Evolutionary conservation across 225 moss, liverwort and hornwort genomes (phyloP).

Genomic region (Rhytidiadelphus loreus): DNA sequence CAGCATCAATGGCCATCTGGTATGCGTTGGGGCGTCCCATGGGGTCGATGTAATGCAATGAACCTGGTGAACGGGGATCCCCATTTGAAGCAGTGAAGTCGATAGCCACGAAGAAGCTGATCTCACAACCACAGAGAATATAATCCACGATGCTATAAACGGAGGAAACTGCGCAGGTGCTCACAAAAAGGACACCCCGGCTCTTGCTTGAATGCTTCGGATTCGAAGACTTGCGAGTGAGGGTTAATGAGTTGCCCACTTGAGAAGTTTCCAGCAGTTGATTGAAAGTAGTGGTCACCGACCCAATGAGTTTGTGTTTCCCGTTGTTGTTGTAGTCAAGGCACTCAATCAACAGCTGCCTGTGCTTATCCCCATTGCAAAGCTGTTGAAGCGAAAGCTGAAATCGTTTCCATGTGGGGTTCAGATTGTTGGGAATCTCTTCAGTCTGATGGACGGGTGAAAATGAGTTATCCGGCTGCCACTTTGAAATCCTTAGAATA

Average conservation of each 20-base stretch:
- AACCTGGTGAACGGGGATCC: constrained; percentile 55
- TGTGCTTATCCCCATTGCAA: constrained; percentile 64
- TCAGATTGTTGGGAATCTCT: constrained; percentile 46
- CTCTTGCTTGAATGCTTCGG: constrained; percentile 31
- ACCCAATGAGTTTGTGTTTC: constrained; percentile 74
- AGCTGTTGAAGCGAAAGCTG: constrained; percentile 53
- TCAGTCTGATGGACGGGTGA: constrained; percentile 73
- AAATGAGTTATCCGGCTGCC: constrained; percentile 32
- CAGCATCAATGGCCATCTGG: constrained; percentile 72
- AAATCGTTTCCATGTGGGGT: constrained; percentile 59
- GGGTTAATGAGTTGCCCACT: background rate
- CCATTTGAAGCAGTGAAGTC: constrained; percentile 97
- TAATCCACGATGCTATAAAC: constrained; percentile 66
- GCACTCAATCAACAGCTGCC: constrained; percentile 51
- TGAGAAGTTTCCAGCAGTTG: constrained; percentile 24
- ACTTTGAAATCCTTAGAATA: constrained; percentile 55
- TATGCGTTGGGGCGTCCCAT: constrained; percentile 64
- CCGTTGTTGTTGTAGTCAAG: constrained; percentile 63
- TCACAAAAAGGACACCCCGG: constrained; percentile 46
- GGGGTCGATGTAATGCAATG: constrained; percentile 76
- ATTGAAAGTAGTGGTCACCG: constrained; percentile 32
- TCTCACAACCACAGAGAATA: constrained; percentile 80
- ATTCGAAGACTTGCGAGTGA: constrained; percentile 25
- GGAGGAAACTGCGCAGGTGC: constrained; percentile 20
- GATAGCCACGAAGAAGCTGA: constrained; percentile 82